Base-by-base conservation (phyloP, 495 filamentous ascomycete species). In the Podospora didyma region DNA sequence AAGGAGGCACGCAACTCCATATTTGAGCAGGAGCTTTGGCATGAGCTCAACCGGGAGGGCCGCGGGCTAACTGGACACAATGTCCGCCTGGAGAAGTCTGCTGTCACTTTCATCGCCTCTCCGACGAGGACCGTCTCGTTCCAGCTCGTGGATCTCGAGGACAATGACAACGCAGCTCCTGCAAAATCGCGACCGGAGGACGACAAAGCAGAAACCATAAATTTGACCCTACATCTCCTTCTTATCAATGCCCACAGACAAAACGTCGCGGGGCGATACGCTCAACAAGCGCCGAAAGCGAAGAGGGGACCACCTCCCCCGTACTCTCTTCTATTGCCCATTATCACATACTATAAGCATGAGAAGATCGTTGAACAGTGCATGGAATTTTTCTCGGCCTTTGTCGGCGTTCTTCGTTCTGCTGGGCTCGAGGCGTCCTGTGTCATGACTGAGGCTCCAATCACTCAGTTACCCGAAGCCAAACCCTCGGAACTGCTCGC, bases 11-110 rank as follows among this genome's bases (percentile, higher is more conserved):
- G 92, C 24, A 88, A 99, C 68, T 91, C 89, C 53, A 77, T 96
- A 1, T 97, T 89, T 65, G 88, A 92, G 52, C 87, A 96, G 63
- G 95, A 99, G 66, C 72, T 99, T n/a, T 96, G 91, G 78, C 85
- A 96, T 59, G 94, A 97, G 69, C 69, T 99, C 20, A 83, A 86
- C 47, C 81, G 88, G 11, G 95, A 99, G 72, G 86, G 88, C 2
- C 84, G 90, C 6, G 73, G 78, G 0, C 72, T 95, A 37, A 77
- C 83, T 10, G 80, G 80, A 42, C 82, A 84, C 21, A 80, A 85
- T 9, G 85, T 96, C 11, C 82, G 79, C 16, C 76, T 84, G 4
- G 75, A 78, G 24, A 79, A 81, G 26, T 83, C 81, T 53, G 73
- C 75, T 42, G 75, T 87, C 42, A 81, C 68, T n/a, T 82, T 85